Conservation (phyloP, 768 basidiomycete genomes). For the Amanita phalloides region DNA sequence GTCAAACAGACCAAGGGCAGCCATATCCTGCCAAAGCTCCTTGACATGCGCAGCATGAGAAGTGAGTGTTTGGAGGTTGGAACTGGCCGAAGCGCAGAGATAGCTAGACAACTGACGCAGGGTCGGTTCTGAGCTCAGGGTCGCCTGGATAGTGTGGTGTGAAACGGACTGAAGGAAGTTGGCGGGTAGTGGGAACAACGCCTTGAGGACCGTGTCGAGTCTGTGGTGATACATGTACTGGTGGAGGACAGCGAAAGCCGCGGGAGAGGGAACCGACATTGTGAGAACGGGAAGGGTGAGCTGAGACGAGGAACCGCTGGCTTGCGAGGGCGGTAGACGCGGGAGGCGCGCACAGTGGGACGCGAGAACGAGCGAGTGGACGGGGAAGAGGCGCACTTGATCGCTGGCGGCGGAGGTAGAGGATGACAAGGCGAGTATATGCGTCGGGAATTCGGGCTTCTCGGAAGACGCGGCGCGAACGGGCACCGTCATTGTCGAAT, state of each 20-base stretch:
- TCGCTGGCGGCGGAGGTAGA: constrained; percentile 32
- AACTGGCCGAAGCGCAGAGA: constrained; percentile 34
- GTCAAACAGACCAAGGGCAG: constrained; percentile 63
- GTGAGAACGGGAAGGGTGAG: constrained; percentile 51
- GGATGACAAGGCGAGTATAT: constrained; percentile 45
- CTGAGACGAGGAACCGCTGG: constrained; percentile 18
- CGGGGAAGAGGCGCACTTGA: constrained; percentile 41
- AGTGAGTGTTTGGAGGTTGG: constrained; percentile 33
- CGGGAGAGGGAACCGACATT: constrained; percentile 58
- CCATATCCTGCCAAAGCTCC: constrained; percentile 74
- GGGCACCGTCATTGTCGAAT: constrained; percentile 44
- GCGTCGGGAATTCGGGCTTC: constrained; percentile 35
- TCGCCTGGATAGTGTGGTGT: constrained; percentile 28
- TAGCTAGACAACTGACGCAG: constrained; percentile 47
- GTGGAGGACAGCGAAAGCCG: constrained; percentile 56
- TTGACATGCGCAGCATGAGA: constrained; percentile 59
- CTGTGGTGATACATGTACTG: constrained; percentile 62
- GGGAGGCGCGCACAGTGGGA: constrained; percentile 50
- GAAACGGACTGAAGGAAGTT: constrained; percentile 33
- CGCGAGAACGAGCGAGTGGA: constrained; percentile 54
- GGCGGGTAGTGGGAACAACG: constrained; percentile 50
- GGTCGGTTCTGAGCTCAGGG: constrained; percentile 36
- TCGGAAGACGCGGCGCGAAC: constrained; percentile 18
- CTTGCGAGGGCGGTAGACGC: constrained; percentile 29
- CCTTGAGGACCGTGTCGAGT: constrained; percentile 42